Evolutionary conservation across 352 stramenopile species (phyloP).

Genomic region (Phytophthora rubi): DNA sequence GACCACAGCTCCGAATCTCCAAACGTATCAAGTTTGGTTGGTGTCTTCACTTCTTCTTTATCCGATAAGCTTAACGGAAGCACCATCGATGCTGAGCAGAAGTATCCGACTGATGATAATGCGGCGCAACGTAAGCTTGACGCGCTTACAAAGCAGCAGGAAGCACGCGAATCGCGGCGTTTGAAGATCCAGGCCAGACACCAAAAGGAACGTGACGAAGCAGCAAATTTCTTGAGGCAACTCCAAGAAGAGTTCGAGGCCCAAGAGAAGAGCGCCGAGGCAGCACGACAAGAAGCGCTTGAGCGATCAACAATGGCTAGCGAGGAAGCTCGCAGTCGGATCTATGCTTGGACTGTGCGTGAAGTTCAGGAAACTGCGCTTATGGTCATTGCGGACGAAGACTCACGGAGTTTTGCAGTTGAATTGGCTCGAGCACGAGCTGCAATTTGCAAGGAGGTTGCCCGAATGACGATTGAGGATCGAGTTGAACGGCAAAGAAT

Average conservation of each 20-base stretch:
- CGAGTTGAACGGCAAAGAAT: constrained; percentile 28
- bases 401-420: constrained; percentile 11
- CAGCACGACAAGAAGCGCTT: constrained; percentile 14
- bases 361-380: constrained; percentile 12
- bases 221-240: constrained; percentile 15
- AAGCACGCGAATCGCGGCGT: constrained; percentile 22
- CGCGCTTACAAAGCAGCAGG: constrained; percentile 26
- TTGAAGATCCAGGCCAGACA: constrained; percentile 19
- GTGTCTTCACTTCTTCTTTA: not conserved
- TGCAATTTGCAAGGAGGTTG: constrained; percentile 6
- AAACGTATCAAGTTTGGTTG: too few relatives aligned
- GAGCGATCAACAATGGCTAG: constrained; percentile 25
- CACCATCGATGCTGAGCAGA: not conserved
- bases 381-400: constrained; percentile 28
- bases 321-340: constrained; percentile 19
- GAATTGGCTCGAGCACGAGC: constrained; percentile 7
- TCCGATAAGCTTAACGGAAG: not conserved
- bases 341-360: constrained; percentile 18
- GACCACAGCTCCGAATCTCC: not conserved
- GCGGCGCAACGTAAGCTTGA: constrained; percentile 8
- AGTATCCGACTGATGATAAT: not conserved
- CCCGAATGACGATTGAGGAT: constrained; percentile 31
- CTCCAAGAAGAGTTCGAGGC: constrained; percentile 31
- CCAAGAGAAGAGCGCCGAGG: constrained; percentile 20
- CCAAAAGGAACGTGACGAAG: constrained; percentile 21